phyloP scores from a whole-genome alignment of 441 rosid genomes.

The Erodium texanum region DNA sequence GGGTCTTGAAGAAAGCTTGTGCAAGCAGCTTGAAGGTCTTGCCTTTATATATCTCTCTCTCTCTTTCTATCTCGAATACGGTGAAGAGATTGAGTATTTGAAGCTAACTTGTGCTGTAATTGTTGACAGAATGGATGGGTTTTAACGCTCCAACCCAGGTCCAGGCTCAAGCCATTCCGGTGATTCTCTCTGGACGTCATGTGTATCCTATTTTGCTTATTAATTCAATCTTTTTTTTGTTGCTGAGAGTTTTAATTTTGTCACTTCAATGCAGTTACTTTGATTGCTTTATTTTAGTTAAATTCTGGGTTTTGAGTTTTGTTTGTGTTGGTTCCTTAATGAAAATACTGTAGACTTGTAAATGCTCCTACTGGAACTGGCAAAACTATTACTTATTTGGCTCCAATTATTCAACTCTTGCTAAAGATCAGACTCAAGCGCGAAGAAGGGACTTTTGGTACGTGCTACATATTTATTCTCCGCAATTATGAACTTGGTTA shows the following conservation, averaged over 20 bases:
- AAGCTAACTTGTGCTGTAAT: background rate
- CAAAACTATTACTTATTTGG: constrained; percentile 82
- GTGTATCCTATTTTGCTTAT: constrained; percentile 45
- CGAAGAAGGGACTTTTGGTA: constrained; percentile 77
- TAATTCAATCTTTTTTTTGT: background rate
- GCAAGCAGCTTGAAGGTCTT: background rate
- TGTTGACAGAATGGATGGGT: constrained; percentile 60
- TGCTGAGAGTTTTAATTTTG: background rate
- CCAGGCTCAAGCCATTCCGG: constrained; percentile 90
- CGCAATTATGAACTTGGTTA: background rate
- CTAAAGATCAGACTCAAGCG: constrained; percentile 57
- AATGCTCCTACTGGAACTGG: constrained; percentile 94
- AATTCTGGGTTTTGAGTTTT: no score
- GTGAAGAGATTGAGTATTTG: background rate
- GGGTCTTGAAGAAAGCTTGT: background rate
- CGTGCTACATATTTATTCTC: constrained; percentile 2
- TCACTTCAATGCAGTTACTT: no score
- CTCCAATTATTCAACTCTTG: constrained; percentile 78
- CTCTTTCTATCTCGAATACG: background rate
- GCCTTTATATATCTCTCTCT: background rate
- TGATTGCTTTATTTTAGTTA: no score
- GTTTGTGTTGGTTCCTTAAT: constrained; percentile 15
- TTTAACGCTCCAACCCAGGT: constrained; percentile 75
- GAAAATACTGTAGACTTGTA: constrained; percentile 49
- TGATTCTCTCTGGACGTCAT: constrained; percentile 81